Base-by-base conservation (phyloP, 1,139 yeast genomes). In the Hemisphaericaspora subhashii region DNA sequence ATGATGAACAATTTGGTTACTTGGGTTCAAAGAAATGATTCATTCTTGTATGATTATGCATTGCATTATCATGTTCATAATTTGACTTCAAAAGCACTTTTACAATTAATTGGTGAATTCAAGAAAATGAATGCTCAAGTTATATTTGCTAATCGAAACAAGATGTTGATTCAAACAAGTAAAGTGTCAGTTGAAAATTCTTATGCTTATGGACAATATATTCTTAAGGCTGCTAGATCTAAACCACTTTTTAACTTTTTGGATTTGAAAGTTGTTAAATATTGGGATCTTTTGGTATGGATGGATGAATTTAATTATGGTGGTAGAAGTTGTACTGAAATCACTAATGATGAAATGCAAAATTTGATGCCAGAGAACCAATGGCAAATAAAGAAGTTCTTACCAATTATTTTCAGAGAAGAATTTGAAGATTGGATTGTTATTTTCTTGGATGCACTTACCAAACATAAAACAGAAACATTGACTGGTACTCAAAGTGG, bases 261-360 rank as follows among this genome's bases (percentile, higher is more conserved):
- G 50, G 97, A 90, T 51, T 64, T 94, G 50, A 67, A 69, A 22
- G 83, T 92, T 35, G 74, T 73, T 12, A 81, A 81, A 50, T 90
- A 88, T 55, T 92, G 98, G 98, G 97, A 92, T 58, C 57, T 86
- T 13, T 67, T 94, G 45, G 67, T 92, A 3, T 94, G 98, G 98
- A 87, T 90, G 95, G 97, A 94, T 58, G 83, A 84, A 51, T 81
- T 77, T 52, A 94, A 94, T 54, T 89, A 72, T 59, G 87, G 95
- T 31, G 99, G 98, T 4, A 72, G 89, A 42, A 81, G 82, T 18
- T 85, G 95, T 56, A 62, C 68, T 13, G 75, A 76, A 41, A 79
- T 86, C 30, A 66, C 77, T 4, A 71, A 65, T 38, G 74, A 70
- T 9, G 87, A 81, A 6, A 63, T 64, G 14, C 87, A 83, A 51